Evolutionary conservation across 345 rosid species (phyloP), one percentile per base, ranked within the genome.

Genomic region (Viola odorata): DNA sequence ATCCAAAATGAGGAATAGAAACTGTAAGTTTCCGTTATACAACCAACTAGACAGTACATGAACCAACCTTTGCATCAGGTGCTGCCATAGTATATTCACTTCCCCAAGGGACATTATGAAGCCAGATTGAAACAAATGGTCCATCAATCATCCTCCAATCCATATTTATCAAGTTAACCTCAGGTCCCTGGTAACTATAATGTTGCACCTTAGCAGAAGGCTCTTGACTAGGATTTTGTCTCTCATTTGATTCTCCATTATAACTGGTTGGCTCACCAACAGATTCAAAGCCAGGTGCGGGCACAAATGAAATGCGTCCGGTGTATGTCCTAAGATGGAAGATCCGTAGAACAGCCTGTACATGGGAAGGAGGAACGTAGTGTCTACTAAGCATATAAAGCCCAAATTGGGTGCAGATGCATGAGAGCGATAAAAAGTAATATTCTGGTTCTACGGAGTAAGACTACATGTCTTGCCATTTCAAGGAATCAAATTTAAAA

Each of bases 101-200:
- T 41, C 96, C 97, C 99, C 97, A 94, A 37, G 97, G 92, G 50
- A 90, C 99, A 70, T 94, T 94, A 63, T 94, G 99, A 73, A 90
- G 95, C 99, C 99, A 94, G 63, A 94, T 70, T 45, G 95, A 83
- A 76, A 94, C 66, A 83, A 94, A 94, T 16, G 99, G 99, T 51
- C 99, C 97, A 41, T 65, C 75, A 45, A 94, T 82, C 67, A 77
- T 82, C 73, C 96, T 86, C 99, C 99, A 94, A 9, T 75, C 77
- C 45, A 69, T 71, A 58, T 79, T 72, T 69, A 67, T 70, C 15
- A 80, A 62, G 52, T 79, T 71, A 62, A 73, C 66, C 49, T 80
- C 80, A n/a, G 99, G 82, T 63, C 96, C 95, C 63, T 58, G 80
- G 72, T 90, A 90, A 50, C 88, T 80, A 4, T 57, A 61, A 15